Evolutionary conservation across 2,329 filamentous ascomycete genomes (phyloP), one percentile per base, ranked within the genome.

Genomic region (Leptographium flavum): DNA sequence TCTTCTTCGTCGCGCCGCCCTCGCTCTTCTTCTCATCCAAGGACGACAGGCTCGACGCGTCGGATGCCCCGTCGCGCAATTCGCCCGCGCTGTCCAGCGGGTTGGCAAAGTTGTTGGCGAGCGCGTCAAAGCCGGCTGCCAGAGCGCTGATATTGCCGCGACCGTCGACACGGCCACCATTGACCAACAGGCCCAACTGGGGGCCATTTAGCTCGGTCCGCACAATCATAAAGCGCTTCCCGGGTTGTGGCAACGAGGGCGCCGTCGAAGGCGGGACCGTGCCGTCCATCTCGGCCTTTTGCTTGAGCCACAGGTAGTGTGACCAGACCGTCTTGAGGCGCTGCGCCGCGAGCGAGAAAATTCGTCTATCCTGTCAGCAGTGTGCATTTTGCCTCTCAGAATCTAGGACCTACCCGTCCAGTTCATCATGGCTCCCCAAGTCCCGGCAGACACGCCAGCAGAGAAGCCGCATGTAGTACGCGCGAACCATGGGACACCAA

Each of bases 401-500:
- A 10, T 4, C 11, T 15, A 3, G 23, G 21, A 71, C 82, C 70
- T 68, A 86, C 80, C 71, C 62, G 57, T 92, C 83, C 35, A 76
- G 60, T 25, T 78, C 71, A 38, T 76, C 74, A 21, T 76, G 68
- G 39, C 72, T 74, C 15, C 81, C 85, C 43, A 79, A 75, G 56
- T 83, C 83, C 50, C 88, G 74, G 52, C 83, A 90, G 40, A 95
- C 68, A 48, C 87, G 77, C 88, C 88, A 95, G 62, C 87, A 94
- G 21, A 94, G 63, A 42, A 95, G 66, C 39, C 88, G 84, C 74
- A 94, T 92, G 58, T 82, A 95, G 60, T 94, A 95, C 14, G 87
- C 83, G 49, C 88, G 76, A 21, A 94, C 86, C 88, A 94, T 94
- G 0, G 88, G 87, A 56, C 86, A 94, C 87, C 88, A 94, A 56